Conservation (phyloP, 176 grass and related monocot genomes). For the Aechmea fasciata region DNA sequence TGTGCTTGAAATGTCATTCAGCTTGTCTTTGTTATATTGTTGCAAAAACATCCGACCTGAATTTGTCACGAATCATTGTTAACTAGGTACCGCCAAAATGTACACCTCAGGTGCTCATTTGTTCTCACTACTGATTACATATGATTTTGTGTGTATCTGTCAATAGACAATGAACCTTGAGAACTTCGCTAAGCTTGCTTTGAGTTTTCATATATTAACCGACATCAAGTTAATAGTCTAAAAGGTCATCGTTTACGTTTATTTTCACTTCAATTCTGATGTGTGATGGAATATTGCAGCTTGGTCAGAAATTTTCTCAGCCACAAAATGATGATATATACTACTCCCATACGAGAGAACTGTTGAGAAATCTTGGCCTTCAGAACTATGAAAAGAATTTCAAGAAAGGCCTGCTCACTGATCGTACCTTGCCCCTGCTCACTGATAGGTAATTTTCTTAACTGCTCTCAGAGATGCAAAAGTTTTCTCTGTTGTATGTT, state of each 20-base stretch:
- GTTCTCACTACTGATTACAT: too few species aligned
- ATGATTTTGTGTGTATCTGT: too few species aligned
- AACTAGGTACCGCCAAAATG: too few species aligned
- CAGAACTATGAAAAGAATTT: constrained; percentile 98
- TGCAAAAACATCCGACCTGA: too few species aligned
- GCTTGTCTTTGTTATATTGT: too few species aligned
- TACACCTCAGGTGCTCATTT: too few species aligned
- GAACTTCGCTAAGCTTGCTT: too few species aligned
- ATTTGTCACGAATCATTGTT: too few species aligned
- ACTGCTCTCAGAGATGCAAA: background rate
- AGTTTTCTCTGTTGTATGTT: background rate
- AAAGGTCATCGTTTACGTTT: background rate
- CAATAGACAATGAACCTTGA: too few species aligned
- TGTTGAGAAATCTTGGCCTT: constrained; percentile 72
- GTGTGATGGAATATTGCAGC: constrained; percentile 33
- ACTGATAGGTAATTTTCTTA: constrained; percentile 49
- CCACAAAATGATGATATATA: constrained; percentile 55
- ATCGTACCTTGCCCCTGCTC: constrained; percentile 73
- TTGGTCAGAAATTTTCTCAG: constrained; percentile 80
- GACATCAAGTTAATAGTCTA: too few species aligned
- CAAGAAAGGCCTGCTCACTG: constrained; percentile 87
- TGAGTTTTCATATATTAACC: too few species aligned
- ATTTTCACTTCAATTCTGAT: background rate
- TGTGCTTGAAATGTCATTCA: too few species aligned
- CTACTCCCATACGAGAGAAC: constrained; percentile 59